Evolutionary conservation across 306 rosid genomes (phyloP).

Genomic region (Pyrus communis): DNA sequence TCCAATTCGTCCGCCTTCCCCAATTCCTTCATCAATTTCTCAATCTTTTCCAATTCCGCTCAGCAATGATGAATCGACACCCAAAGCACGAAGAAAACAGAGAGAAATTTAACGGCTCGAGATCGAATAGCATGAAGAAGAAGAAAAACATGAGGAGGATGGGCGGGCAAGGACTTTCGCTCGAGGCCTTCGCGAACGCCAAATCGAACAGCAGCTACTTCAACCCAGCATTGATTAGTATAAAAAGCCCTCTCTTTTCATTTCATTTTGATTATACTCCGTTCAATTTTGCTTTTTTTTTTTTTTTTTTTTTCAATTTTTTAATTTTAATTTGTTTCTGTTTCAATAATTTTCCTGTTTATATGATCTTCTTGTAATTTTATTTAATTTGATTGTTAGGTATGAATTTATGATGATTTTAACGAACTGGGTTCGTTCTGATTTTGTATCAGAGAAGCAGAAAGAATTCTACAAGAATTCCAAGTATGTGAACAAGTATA

Average conservation of each 20-base stretch:
- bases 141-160: slow-evolving; percentile 39
- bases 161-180: slow-evolving; percentile 64
- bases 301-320: neutral
- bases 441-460: slow-evolving; percentile 51
- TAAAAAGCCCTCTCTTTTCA: neutral
- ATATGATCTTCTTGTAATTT: no score
- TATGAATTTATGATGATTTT: neutral
- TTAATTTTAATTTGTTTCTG: neutral
- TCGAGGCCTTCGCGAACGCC: slow-evolving; percentile 49
- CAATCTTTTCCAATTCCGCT: neutral
- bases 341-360: neutral
- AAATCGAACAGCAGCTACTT: slow-evolving; percentile 50
- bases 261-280: neutral
- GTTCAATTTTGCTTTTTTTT: neutral
- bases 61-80: slow-evolving; percentile 34
- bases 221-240: slow-evolving; percentile 79
- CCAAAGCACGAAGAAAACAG: slow-evolving; percentile 15
- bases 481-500: slow-evolving; percentile 65
- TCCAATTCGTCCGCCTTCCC: neutral
- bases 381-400: neutral
- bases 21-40: neutral
- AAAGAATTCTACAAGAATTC: slow-evolving; percentile 72
- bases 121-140: slow-evolving; percentile 22
- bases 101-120: slow-evolving; percentile 11
- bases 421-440: slow-evolving; percentile 2